phyloP scores from a whole-genome alignment of 2,329 filamentous ascomycete species.

The Monosporascus sp. region DNA sequence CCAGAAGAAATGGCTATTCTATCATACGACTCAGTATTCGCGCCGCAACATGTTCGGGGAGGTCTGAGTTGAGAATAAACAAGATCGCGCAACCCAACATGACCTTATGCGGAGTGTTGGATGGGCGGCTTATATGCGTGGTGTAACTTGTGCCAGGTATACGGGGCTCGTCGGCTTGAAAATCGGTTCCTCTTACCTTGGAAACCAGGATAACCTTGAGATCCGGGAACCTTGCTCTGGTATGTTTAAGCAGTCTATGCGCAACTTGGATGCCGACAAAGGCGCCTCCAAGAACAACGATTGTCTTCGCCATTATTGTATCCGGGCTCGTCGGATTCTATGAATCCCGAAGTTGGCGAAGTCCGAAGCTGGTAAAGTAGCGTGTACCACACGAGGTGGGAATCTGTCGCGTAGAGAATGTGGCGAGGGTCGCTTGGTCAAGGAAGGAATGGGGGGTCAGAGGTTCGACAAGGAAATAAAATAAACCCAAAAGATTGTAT shows the following conservation, averaged over 20 bases:
- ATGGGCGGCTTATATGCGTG: too few relatives aligned
- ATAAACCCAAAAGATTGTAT: too few relatives aligned
- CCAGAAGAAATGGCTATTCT: slow-evolving; percentile 57
- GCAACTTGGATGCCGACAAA: slow-evolving; percentile 48
- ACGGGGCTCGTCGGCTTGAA: too few relatives aligned
- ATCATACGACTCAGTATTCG: slow-evolving; percentile 5
- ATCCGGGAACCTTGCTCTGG: slow-evolving; percentile 36
- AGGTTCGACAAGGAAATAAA: too few relatives aligned
- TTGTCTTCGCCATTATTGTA: slow-evolving; percentile 41
- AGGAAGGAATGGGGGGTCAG: too few relatives aligned
- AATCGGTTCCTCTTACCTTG: slow-evolving; percentile 35
- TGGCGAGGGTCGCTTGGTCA: neutral
- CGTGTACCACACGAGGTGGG: neutral
- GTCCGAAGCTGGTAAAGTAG: slow-evolving; percentile 4
- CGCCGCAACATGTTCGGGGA: neutral
- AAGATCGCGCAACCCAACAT: too few relatives aligned
- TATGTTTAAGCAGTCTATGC: slow-evolving; percentile 51
- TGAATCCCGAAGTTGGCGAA: slow-evolving; percentile 4
- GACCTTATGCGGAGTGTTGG: too few relatives aligned
- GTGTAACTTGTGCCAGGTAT: too few relatives aligned
- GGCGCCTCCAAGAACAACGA: slow-evolving; percentile 51
- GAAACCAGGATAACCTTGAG: slow-evolving; percentile 52
- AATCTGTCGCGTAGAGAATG: neutral
- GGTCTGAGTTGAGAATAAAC: too few relatives aligned
- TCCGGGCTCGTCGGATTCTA: neutral